Percentiles rank a stretch among this genome's conserved stretches.
phyloP scores from a whole-genome alignment of 495 filamentous ascomycete genomes.

The Arthonia radiata region DNA sequence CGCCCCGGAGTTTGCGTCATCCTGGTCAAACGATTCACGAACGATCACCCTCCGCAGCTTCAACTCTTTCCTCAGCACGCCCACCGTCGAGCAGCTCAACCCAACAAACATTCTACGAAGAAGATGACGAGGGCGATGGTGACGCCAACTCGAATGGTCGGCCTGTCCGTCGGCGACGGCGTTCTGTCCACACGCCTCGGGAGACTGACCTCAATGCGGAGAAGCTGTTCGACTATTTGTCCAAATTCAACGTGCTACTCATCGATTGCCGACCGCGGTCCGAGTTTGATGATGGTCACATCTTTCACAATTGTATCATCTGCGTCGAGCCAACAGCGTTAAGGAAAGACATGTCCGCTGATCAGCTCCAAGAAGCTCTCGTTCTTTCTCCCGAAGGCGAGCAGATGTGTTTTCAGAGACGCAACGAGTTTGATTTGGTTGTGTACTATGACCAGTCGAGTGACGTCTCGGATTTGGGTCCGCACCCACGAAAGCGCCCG shows the following conservation, averaged over 20 bases:
- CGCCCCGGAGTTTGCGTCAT: too few species aligned
- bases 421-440: slow-evolving; percentile 61
- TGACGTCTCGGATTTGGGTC: slow-evolving; percentile 23
- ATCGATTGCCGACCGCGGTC: slow-evolving; percentile 71
- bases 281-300: slow-evolving; percentile 69
- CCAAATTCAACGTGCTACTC: slow-evolving; percentile 37
- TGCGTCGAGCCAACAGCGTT: slow-evolving; percentile 73
- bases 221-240: slow-evolving; percentile 38
- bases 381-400: slow-evolving; percentile 57
- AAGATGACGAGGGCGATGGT: too few species aligned
- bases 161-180: too few species aligned
- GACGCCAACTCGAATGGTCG: too few species aligned
- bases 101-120: too few species aligned
- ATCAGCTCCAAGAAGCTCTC: slow-evolving; percentile 59
- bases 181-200: slow-evolving; percentile 27
- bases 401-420: slow-evolving; percentile 42
- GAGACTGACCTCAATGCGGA: slow-evolving; percentile 38
- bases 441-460: slow-evolving; percentile 73
- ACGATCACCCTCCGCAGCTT: too few species aligned
- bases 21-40: too few species aligned
- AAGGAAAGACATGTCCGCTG: slow-evolving; percentile 56
- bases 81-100: too few species aligned
- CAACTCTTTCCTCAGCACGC: too few species aligned
- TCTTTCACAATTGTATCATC: slow-evolving; percentile 54
- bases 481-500: slow-evolving; percentile 23